A percentile compares a stretch with the other conserved stretches of the same genome.
Evolutionary conservation across 805 yeast species (phyloP).

Genomic region (Clavispora carvajalis): DNA sequence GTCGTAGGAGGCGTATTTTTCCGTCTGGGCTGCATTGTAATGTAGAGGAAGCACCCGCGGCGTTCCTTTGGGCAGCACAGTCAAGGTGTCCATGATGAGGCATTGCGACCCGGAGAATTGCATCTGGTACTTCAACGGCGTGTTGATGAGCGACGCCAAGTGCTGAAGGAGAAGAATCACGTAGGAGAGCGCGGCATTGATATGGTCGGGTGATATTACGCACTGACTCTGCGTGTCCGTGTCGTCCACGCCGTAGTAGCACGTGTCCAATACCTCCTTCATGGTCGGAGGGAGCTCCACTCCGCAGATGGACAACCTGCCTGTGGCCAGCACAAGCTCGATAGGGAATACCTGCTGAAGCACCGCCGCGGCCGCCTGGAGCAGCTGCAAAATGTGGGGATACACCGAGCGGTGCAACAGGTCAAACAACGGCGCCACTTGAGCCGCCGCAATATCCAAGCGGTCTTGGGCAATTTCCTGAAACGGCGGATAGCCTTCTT

Average conservation of each 20-base stretch:
- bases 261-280: constrained; percentile 23
- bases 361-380: constrained; percentile 11
- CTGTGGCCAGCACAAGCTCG: constrained; percentile 15
- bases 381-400: constrained; percentile 17
- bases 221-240: not conserved
- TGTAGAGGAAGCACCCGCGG: constrained; percentile 21
- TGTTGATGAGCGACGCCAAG: constrained; percentile 22
- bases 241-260: constrained; percentile 20
- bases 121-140: constrained; percentile 26
- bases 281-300: constrained; percentile 32
- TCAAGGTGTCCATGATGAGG: constrained; percentile 19
- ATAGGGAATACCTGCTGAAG: constrained; percentile 25
- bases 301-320: constrained; percentile 27
- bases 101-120: constrained; percentile 17
- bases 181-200: constrained; percentile 29
- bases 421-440: constrained; percentile 24
- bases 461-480: constrained; percentile 16
- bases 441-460: constrained; percentile 22
- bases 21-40: constrained; percentile 20
- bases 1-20: constrained; percentile 10
- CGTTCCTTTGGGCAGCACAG: constrained; percentile 4
- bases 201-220: constrained; percentile 5
- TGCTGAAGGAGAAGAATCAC: constrained; percentile 24
- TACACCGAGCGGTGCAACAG: constrained; percentile 16
- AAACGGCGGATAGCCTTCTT: constrained; percentile 13